These are phyloP conservation scores for Syzygium grande DNA, from an alignment of 345 rosid species.

Conservation along the genomic window DNA sequence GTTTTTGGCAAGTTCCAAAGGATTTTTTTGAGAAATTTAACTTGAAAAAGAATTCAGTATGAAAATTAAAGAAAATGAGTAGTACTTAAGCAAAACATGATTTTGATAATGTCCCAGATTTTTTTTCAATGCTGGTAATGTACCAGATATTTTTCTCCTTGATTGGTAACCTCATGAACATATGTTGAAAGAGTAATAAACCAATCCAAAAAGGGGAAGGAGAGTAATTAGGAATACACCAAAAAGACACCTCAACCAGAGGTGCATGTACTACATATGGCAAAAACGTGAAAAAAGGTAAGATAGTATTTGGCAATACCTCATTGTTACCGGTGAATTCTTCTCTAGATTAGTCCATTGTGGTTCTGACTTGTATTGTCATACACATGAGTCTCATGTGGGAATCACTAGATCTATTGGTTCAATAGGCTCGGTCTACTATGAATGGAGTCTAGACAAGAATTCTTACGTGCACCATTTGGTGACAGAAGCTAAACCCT, in stretches of 20 bases:
- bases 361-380: neutral
- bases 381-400: neutral
- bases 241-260: neutral
- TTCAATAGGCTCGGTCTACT: neutral
- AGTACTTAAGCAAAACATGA: neutral
- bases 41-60: neutral
- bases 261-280: neutral
- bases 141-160: neutral
- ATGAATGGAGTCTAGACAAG: neutral
- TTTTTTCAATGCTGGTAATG: neutral
- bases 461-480: neutral
- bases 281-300: neutral
- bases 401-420: neutral
- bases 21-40: neutral
- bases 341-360: neutral
- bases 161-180: neutral
- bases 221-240: neutral
- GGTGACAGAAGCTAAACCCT: neutral
- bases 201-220: neutral
- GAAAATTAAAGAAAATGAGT: neutral
- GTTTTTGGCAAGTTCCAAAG: neutral
- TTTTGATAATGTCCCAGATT: neutral
- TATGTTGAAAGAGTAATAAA: neutral
- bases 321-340: neutral
- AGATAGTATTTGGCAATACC: neutral